Conservation (phyloP, 257 asterid species). For the Lithospermum erythrorhizon region DNA sequence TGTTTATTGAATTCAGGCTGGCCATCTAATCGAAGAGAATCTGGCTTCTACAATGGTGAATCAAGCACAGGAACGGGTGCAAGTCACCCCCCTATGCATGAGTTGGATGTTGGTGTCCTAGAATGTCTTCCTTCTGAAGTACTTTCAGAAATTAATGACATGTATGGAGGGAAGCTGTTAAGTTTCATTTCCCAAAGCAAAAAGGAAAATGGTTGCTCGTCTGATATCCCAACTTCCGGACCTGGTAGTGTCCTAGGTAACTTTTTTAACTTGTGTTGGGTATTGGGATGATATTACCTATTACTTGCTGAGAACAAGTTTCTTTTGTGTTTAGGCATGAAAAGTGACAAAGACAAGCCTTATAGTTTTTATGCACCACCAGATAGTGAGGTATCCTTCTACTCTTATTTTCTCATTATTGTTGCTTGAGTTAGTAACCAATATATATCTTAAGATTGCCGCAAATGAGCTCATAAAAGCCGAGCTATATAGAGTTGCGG, state of each 20-base stretch:
- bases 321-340: conserved; percentile 19
- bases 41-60: conserved; percentile 37
- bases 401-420: neutral
- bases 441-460: no score
- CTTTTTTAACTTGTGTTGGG: conserved; percentile 1
- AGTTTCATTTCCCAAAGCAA: conserved; percentile 45
- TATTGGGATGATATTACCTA: no score
- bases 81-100: conserved; percentile 69
- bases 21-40: conserved; percentile 23
- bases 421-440: no score
- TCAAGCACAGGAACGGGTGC: conserved; percentile 22
- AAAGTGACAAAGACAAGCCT: conserved; percentile 17
- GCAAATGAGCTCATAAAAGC: no score
- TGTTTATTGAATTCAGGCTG: conserved; percentile 8
- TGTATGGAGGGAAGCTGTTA: conserved; percentile 70
- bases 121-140: conserved; percentile 86
- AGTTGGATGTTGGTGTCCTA: conserved; percentile 71
- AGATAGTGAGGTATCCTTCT: conserved; percentile 24
- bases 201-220: conserved; percentile 20
- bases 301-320: conserved; percentile 7
- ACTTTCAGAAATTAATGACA: conserved; percentile 64
- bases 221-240: conserved; percentile 8
- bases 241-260: conserved; percentile 32
- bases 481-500: no score
- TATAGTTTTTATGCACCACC: conserved; percentile 15